Percentiles rank a stretch among this genome's conserved stretches.
Evolutionary conservation across 1,284 basidiomycete species (phyloP).

Genomic region (Ustilago shanxiensis): DNA sequence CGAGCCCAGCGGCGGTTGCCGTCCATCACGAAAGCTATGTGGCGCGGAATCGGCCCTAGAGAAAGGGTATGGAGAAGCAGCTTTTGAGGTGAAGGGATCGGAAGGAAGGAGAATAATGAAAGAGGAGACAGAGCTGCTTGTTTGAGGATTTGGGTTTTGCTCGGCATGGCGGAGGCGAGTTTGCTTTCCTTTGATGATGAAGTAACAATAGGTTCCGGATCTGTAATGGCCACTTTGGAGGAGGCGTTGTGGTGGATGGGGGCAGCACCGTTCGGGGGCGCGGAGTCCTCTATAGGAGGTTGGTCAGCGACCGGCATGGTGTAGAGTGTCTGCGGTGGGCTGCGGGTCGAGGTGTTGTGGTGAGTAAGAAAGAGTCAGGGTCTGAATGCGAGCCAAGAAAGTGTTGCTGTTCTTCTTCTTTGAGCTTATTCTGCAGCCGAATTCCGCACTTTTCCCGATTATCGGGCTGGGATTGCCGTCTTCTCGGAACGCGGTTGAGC

Average conservation of each 20-base stretch:
- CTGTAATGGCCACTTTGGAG: background rate
- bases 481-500: constrained; percentile 37
- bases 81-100: constrained; percentile 35
- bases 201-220: background rate
- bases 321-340: background rate
- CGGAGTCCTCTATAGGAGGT: background rate
- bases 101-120: constrained; percentile 39
- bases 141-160: constrained; percentile 33
- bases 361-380: background rate
- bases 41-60: constrained; percentile 84
- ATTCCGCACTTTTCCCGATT: background rate
- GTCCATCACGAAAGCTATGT: constrained; percentile 98
- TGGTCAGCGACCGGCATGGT: constrained; percentile 5
- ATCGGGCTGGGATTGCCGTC: constrained; percentile 3
- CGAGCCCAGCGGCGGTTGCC: constrained; percentile 94
- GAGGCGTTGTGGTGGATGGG: background rate
- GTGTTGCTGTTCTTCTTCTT: background rate
- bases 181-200: background rate
- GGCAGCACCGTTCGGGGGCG: background rate
- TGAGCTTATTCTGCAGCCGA: no score
- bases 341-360: background rate
- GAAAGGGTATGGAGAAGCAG: constrained; percentile 48
- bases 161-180: constrained; percentile 7
- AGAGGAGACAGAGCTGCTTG: constrained; percentile 43
- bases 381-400: background rate